Base-by-base conservation (phyloP, 2,329 filamentous ascomycete genomes). In the Arthrobotrys entomopaga region DNA sequence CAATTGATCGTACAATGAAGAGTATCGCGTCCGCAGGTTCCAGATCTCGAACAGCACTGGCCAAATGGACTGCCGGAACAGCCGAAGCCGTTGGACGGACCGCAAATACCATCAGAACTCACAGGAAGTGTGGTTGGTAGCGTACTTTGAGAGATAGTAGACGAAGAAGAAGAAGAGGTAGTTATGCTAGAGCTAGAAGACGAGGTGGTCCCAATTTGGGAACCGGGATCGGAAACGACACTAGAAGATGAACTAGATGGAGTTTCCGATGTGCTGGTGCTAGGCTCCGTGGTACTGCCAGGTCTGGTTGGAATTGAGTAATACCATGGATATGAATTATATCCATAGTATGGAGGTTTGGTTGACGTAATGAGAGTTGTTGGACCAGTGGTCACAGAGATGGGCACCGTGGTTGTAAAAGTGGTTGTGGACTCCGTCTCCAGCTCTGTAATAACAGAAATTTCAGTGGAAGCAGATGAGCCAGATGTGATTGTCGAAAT, bases 41-140 rank as follows among this genome's bases (percentile, higher is more conserved):
- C 69, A n/a, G 69, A 73, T 65, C 69, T 61, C 16, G 69, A 73
- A 34, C 69, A 73, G 19, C 69, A 73, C 0, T 61, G 61, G 15
- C 69, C 69, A 19, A 56, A 73, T 19, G 48, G 29, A 48, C 61
- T 66, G 13, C 69, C 69, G 40, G 57, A 66, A 42, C 69, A 73
- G 11, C 69, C 42, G 16, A 73, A 73, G 7, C 69, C 69, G 29
- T 66, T 73, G 16, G 38, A 24, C 15, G 69, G 69, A n/a, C 69
- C 69, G 40, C 69, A 73, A 15, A 63, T 38, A 11, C 69, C 69
- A 8, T 20, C 26, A 0, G 69, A 61, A 24, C 22, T 26, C 2
- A 66, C 7, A 19, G 69, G 61, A 49, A 61, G 69, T 2, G 54
- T 66, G 42, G 48, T 73, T 50, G 60, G 60, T 20, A 29, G 49